A percentile compares a stretch with the other conserved stretches of the same genome.
Conservation (phyloP, 108 stramenopile species). For the Cyclotella kingstonii region DNA sequence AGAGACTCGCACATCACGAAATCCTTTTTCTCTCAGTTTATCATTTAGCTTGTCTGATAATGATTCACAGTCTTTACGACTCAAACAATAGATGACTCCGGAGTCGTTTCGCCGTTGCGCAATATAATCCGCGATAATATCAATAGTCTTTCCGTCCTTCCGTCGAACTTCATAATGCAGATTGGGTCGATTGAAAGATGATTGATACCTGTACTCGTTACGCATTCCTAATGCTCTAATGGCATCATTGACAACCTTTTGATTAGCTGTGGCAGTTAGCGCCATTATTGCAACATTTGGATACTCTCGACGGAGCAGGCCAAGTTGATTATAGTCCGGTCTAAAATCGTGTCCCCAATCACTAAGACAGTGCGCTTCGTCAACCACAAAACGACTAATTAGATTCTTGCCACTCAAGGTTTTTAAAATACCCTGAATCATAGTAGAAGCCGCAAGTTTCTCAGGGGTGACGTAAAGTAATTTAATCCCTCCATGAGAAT, state of each 20-base stretch:
- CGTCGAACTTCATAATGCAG: conserved; percentile 90
- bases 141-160: conserved; percentile 81
- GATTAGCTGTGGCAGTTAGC: conserved; percentile 98
- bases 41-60: conserved; percentile 66
- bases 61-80: conserved; percentile 93
- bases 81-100: conserved; percentile 97
- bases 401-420: conserved; percentile 56
- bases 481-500: conserved; percentile 84
- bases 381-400: conserved; percentile 96
- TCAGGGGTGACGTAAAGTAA: conserved; percentile 99
- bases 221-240: conserved; percentile 82
- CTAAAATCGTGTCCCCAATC: conserved; percentile 65
- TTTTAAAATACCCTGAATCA: conserved; percentile 72
- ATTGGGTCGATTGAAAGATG: conserved; percentile 95
- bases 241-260: conserved; percentile 90
- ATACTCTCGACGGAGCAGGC: conserved; percentile 77
- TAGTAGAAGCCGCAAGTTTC: conserved; percentile 76
- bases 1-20: conserved; percentile 65
- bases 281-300: conserved; percentile 97
- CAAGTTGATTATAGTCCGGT: conserved; percentile 90
- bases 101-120: conserved; percentile 69
- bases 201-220: conserved; percentile 63
- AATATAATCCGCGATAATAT: conserved; percentile 80
- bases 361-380: conserved; percentile 96
- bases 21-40: conserved; percentile 58